phyloP scores from a whole-genome alignment of 176 grass and related monocot species.

The Pontederia crassipes region DNA sequence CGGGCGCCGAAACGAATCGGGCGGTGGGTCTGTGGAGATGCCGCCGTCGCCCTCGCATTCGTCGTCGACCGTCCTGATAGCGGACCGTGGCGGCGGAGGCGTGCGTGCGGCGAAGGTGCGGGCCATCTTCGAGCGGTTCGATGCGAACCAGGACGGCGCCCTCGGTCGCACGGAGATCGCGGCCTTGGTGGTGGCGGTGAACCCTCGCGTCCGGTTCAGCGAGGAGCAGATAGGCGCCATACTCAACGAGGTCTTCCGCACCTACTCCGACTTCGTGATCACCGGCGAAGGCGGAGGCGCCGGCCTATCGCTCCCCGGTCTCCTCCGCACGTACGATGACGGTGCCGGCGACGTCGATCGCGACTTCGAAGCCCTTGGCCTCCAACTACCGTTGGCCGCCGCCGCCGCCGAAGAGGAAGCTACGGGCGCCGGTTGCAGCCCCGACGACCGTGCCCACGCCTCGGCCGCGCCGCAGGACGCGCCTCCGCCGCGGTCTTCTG shows the following conservation, averaged over 20 bases:
- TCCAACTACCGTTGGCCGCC: conserved; percentile 15
- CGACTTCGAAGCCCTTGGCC: conserved; percentile 74
- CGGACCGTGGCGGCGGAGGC: conserved; percentile 27
- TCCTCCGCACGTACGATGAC: conserved; percentile 87
- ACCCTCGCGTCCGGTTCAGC: conserved; percentile 75
- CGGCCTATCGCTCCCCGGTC: conserved; percentile 60
- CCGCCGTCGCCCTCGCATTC: no score
- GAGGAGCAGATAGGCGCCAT: conserved; percentile 82
- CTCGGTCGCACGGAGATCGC: conserved; percentile 86
- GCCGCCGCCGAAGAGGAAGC: conserved; percentile 3
- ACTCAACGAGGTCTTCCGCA: conserved; percentile 95
- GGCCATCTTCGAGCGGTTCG: conserved; percentile 89
- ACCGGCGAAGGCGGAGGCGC: conserved; percentile 8
- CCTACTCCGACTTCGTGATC: conserved; percentile 73
- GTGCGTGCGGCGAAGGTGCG: conserved; percentile 42
- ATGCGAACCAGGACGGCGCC: conserved; percentile 67
- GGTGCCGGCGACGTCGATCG: conserved; percentile 89
- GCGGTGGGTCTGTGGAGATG: no score
- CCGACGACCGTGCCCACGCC: conserved; percentile 50
- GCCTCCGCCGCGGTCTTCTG: conserved; percentile 27
- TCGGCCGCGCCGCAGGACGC: conserved; percentile 11
- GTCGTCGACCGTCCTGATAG: neutral
- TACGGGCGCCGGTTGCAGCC: conserved; percentile 10
- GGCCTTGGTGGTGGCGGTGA: conserved; percentile 71
- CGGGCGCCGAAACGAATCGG: no score